phyloP scores from a whole-genome alignment of 1,284 basidiomycete species.

The Lignosus rhinocerotis region DNA sequence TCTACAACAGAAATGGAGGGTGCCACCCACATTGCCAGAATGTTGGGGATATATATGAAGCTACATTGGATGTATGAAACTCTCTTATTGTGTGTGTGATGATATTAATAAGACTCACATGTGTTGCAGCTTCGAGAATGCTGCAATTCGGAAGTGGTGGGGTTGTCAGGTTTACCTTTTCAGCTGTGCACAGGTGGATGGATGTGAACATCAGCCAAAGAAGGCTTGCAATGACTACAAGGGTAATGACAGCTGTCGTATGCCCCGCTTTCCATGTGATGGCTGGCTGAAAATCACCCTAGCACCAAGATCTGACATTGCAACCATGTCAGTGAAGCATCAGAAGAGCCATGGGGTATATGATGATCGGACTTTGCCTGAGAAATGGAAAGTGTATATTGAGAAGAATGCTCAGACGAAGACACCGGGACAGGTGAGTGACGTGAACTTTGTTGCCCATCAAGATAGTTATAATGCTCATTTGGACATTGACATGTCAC shows the following conservation, averaged over 20 bases:
- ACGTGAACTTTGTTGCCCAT: neutral
- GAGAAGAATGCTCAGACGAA: neutral
- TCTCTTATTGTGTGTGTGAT: no score
- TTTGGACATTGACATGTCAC: no score
- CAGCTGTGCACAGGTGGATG: no score
- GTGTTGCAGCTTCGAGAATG: no score
- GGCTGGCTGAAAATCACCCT: conserved; percentile 1
- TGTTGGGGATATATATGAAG: no score
- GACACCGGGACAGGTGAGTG: conserved; percentile 7
- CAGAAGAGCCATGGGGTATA: neutral
- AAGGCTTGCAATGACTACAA: neutral
- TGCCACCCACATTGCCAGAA: no score
- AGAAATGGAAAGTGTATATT: conserved; percentile 11
- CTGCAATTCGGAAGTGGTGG: no score
- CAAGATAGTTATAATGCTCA: no score
- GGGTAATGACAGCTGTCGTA: neutral
- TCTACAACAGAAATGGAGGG: no score
- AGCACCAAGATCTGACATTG: neutral
- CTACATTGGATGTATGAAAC: no score
- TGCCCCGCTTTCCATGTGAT: conserved; percentile 5
- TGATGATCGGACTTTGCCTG: conserved; percentile 2
- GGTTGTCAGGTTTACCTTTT: no score
- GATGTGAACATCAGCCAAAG: conserved; percentile 9
- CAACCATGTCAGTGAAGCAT: conserved; percentile 1
- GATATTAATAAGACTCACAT: no score